phyloP scores from a whole-genome alignment of 306 rosid species.

The Ziziphus jujuba region DNA sequence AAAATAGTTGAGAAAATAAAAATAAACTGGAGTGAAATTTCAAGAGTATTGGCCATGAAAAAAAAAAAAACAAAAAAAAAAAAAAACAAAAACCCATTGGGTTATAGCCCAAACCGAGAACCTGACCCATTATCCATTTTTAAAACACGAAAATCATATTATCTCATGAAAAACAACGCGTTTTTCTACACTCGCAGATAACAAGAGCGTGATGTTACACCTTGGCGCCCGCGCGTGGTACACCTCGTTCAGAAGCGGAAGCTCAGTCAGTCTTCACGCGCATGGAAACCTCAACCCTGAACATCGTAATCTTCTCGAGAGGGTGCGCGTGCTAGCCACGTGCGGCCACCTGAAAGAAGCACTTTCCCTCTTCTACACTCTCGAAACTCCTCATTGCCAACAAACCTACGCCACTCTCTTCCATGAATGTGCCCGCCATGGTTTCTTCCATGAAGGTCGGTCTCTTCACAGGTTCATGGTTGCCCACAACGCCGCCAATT shows the following conservation, averaged over 20 bases:
- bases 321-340: slow-evolving; percentile 39
- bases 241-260: slow-evolving; percentile 20
- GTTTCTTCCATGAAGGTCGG: slow-evolving; percentile 54
- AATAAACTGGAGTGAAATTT: too few species aligned
- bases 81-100: too few species aligned
- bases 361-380: slow-evolving; percentile 51
- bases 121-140: too few species aligned
- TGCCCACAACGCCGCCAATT: slow-evolving; percentile 34
- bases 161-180: too few species aligned
- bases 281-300: slow-evolving; percentile 17
- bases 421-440: slow-evolving; percentile 66
- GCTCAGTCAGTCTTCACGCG: slow-evolving; percentile 20
- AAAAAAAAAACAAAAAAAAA: too few species aligned
- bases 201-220: slow-evolving; percentile 26
- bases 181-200: not conserved
- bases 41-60: too few species aligned
- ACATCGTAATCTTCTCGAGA: slow-evolving; percentile 23
- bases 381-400: slow-evolving; percentile 31
- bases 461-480: slow-evolving; percentile 61
- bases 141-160: too few species aligned
- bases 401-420: slow-evolving; percentile 66
- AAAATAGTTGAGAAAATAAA: too few species aligned
- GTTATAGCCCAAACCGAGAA: too few species aligned
- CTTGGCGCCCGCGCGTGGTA: slow-evolving; percentile 8
- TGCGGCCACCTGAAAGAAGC: slow-evolving; percentile 56